Evolutionary conservation across 805 yeast genomes (phyloP).

Genomic region (Candida vaughaniae): DNA sequence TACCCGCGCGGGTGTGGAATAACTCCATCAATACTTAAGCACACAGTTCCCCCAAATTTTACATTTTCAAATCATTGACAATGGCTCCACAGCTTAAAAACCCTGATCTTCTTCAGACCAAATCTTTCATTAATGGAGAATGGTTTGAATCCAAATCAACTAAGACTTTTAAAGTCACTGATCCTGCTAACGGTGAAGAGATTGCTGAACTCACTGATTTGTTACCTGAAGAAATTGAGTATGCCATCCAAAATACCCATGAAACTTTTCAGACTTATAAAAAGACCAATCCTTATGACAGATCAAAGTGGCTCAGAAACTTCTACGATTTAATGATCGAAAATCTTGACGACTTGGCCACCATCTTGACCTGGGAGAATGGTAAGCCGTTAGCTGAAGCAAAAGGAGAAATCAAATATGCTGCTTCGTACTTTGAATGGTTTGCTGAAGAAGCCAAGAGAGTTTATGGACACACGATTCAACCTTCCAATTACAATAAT

Average conservation of each 20-base stretch:
- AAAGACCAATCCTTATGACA: constrained; percentile 48
- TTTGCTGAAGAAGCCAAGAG: constrained; percentile 57
- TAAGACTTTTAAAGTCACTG: constrained; percentile 35
- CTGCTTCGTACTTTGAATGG: constrained; percentile 51
- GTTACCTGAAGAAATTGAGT: constrained; percentile 40
- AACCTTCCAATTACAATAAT: constrained; percentile 50
- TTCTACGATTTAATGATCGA: constrained; percentile 52
- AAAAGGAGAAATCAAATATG: constrained; percentile 55
- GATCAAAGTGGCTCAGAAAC: constrained; percentile 51
- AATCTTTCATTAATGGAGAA: constrained; percentile 39
- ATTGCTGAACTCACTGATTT: constrained; percentile 45
- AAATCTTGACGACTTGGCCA: constrained; percentile 56
- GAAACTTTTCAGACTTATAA: constrained; percentile 47
- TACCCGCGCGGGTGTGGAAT: constrained; percentile 10
- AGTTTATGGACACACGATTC: constrained; percentile 55
- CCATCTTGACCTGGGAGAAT: constrained; percentile 57
- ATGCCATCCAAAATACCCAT: constrained; percentile 48
- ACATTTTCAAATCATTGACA: too few species aligned
- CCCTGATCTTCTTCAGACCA: constrained; percentile 29
- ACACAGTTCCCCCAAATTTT: too few species aligned
- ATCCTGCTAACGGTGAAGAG: constrained; percentile 40
- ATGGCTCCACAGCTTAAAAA: constrained; percentile 24
- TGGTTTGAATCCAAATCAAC: constrained; percentile 39
- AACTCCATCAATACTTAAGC: too few species aligned
- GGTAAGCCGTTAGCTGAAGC: constrained; percentile 58